Evolutionary conservation across 306 rosid species (phyloP).

Genomic region (Vicia villosa): DNA sequence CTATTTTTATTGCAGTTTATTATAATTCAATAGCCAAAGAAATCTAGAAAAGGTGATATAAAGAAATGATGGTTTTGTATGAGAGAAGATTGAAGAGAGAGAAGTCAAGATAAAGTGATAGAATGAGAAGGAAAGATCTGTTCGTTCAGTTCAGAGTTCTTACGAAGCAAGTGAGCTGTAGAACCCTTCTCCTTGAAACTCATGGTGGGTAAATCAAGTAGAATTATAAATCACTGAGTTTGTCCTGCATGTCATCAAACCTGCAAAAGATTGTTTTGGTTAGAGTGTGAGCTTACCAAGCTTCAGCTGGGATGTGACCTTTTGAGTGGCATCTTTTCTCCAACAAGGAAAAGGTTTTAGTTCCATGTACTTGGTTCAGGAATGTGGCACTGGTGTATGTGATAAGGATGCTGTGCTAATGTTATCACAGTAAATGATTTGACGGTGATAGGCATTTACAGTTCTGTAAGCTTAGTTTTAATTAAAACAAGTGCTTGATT

Average conservation of each 20-base stretch:
- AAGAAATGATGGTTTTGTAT: constrained; percentile 1
- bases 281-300: neutral
- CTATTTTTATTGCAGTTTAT: neutral
- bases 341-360: neutral
- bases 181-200: neutral
- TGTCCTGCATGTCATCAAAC: neutral
- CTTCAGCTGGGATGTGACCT: neutral
- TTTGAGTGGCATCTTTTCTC: neutral
- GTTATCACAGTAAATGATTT: no score
- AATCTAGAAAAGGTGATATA: neutral
- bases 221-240: neutral
- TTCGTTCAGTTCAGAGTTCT: neutral
- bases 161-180: neutral
- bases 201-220: neutral
- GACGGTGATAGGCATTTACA: no score
- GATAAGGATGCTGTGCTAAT: neutral
- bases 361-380: neutral
- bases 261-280: neutral
- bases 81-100: neutral
- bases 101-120: neutral
- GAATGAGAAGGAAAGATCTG: neutral
- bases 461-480: no score
- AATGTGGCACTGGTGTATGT: neutral
- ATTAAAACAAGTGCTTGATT: no score
- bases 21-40: constrained; percentile 27